Evolutionary conservation across 306 rosid genomes (phyloP).

Genomic region (Trifolium repens): DNA sequence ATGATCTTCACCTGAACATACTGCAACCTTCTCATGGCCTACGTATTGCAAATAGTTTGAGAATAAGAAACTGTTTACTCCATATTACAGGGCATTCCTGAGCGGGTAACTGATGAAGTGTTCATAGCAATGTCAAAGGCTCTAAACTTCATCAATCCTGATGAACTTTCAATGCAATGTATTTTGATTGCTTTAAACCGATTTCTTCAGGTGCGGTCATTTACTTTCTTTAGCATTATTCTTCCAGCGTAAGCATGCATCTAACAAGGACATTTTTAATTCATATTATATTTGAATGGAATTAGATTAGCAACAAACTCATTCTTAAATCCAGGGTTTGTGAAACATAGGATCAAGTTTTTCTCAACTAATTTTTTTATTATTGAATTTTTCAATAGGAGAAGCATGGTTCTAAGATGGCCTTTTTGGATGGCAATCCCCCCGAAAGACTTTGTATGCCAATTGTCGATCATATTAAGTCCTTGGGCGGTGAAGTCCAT

Average conservation of each 20-base stretch:
- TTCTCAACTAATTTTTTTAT: slow-evolving; percentile 30
- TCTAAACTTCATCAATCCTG: slow-evolving; percentile 94
- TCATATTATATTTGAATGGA: slow-evolving; percentile 22
- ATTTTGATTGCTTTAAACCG: slow-evolving; percentile 95
- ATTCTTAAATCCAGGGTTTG: slow-evolving; percentile 12
- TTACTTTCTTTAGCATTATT: slow-evolving; percentile 36
- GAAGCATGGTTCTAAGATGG: slow-evolving; percentile 99
- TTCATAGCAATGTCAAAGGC: slow-evolving; percentile 99
- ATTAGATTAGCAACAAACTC: slow-evolving; percentile 26
- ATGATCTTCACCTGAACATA: slow-evolving; percentile 5
- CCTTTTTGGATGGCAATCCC: slow-evolving; percentile 95
- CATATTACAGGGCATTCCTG: slow-evolving; percentile 79
- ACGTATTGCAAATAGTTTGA: slow-evolving; percentile 27
- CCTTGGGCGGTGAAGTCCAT: slow-evolving; percentile 89
- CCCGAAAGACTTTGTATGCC: slow-evolving; percentile 98
- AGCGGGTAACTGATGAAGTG: slow-evolving; percentile 94
- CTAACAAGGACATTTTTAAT: slow-evolving; percentile 33
- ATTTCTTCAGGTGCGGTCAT: slow-evolving; percentile 82
- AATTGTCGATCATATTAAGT: slow-evolving; percentile 78
- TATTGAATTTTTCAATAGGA: slow-evolving; percentile 60
- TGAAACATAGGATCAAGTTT: slow-evolving; percentile 27
- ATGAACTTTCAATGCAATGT: slow-evolving; percentile 99
- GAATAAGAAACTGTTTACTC: slow-evolving; percentile 37
- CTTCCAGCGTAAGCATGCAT: neutral
- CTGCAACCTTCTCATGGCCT: slow-evolving; percentile 19